Percentiles rank a stretch among this genome's conserved stretches.
phyloP scores from a whole-genome alignment of 495 filamentous ascomycete species.

The Tuber indicum region DNA sequence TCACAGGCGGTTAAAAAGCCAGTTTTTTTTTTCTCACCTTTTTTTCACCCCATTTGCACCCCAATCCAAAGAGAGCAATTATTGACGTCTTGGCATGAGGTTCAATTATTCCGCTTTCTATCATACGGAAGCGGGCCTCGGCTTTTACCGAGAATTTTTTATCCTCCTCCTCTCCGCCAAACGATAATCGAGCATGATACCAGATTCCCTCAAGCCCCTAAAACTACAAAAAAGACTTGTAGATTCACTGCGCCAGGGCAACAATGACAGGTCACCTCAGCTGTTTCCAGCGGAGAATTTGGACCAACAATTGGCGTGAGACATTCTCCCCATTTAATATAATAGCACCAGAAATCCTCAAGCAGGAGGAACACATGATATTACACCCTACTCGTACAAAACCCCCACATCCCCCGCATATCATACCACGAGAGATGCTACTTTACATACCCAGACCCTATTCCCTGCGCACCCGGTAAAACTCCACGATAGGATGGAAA shows the following conservation, averaged over 20 bases:
- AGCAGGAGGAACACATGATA: not conserved
- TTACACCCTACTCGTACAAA: not conserved
- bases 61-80: not conserved
- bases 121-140: not conserved
- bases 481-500: not conserved
- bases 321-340: not conserved
- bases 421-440: not conserved
- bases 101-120: not conserved
- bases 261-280: too few relatives aligned
- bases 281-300: not conserved
- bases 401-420: not conserved
- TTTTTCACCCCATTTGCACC: not conserved
- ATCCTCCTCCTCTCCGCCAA: not conserved
- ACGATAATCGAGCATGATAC: not conserved
- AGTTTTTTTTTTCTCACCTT: not conserved
- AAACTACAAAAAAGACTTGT: not conserved
- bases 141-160: not conserved
- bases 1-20: not conserved
- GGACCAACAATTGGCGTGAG: not conserved
- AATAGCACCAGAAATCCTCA: not conserved
- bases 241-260: not conserved
- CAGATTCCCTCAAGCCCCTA: not conserved
- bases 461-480: slow-evolving; percentile 1
- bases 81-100: not conserved
- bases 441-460: not conserved